Conservation (phyloP, 345 rosid genomes). For the Kernera saxatilis region DNA sequence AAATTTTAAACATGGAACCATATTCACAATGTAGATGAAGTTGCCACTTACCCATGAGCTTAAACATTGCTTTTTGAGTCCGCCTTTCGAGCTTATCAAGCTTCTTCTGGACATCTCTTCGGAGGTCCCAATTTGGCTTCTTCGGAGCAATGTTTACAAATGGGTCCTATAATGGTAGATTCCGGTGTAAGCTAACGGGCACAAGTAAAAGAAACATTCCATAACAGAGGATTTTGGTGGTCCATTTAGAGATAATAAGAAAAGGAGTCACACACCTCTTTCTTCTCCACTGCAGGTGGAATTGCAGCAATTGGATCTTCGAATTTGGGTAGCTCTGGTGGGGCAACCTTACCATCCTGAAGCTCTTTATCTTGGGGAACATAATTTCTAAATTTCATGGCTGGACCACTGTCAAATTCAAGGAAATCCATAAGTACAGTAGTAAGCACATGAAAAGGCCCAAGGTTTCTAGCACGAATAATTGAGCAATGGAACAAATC, state of each 20-base stretch:
- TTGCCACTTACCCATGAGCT: slow-evolving; percentile 68
- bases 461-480: no score
- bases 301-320: slow-evolving; percentile 67
- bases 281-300: slow-evolving; percentile 58
- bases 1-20: background rate
- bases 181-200: background rate
- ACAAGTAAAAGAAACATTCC: background rate
- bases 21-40: background rate
- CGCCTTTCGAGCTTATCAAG: slow-evolving; percentile 91
- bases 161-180: slow-evolving; percentile 54
- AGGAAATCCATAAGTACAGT: slow-evolving; percentile 5
- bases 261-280: slow-evolving; percentile 43
- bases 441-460: slow-evolving; percentile 1
- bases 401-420: slow-evolving; percentile 41
- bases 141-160: slow-evolving; percentile 94
- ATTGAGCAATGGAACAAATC: background rate
- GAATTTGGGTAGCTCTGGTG: slow-evolving; percentile 82
- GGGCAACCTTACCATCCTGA: slow-evolving; percentile 80
- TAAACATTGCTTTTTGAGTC: slow-evolving; percentile 71
- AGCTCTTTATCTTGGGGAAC: slow-evolving; percentile 94
- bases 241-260: background rate
- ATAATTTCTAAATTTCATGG: slow-evolving; percentile 88
- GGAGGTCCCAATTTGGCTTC: slow-evolving; percentile 95
- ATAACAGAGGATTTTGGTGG: background rate
- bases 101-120: slow-evolving; percentile 94